Evolutionary conservation across 1,284 basidiomycete genomes (phyloP).

Genomic region (Naganishia sp.): DNA sequence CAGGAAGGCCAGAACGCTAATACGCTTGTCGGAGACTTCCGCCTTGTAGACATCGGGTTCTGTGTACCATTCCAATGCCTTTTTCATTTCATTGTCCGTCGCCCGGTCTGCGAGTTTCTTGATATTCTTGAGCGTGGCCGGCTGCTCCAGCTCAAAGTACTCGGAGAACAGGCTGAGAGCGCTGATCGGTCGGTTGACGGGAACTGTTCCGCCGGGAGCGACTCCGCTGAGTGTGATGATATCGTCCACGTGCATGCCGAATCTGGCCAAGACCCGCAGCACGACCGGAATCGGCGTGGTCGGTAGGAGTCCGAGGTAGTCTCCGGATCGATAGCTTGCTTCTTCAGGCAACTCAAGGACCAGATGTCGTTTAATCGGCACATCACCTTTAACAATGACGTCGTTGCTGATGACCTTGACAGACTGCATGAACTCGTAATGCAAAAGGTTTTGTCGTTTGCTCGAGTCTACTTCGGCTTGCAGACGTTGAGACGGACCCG

Average conservation of each 20-base stretch:
- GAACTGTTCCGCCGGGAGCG: slow-evolving; percentile 56
- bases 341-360: slow-evolving; percentile 57
- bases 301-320: slow-evolving; percentile 57
- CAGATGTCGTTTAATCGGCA: slow-evolving; percentile 58
- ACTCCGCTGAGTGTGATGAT: slow-evolving; percentile 52
- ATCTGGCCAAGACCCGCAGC: slow-evolving; percentile 54
- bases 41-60: slow-evolving; percentile 46
- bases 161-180: slow-evolving; percentile 54
- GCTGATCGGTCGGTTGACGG: slow-evolving; percentile 53
- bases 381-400: slow-evolving; percentile 35
- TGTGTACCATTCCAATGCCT: slow-evolving; percentile 45
- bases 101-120: slow-evolving; percentile 33
- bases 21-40: slow-evolving; percentile 53
- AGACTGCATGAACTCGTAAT: slow-evolving; percentile 26
- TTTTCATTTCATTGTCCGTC: slow-evolving; percentile 33
- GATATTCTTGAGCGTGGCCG: slow-evolving; percentile 38
- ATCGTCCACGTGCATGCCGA: slow-evolving; percentile 56
- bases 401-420: slow-evolving; percentile 31
- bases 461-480: slow-evolving; percentile 31
- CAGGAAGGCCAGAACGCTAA: slow-evolving; percentile 58
- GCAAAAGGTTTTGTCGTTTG: slow-evolving; percentile 21
- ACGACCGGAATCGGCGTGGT: slow-evolving; percentile 40
- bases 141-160: slow-evolving; percentile 57
- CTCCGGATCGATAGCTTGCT: slow-evolving; percentile 56
- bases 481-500: slow-evolving; percentile 6